Evolutionary conservation across 768 basidiomycete genomes (phyloP), one percentile per base, ranked within the genome.

Genomic region (Lepiota brunneoincarnata): DNA sequence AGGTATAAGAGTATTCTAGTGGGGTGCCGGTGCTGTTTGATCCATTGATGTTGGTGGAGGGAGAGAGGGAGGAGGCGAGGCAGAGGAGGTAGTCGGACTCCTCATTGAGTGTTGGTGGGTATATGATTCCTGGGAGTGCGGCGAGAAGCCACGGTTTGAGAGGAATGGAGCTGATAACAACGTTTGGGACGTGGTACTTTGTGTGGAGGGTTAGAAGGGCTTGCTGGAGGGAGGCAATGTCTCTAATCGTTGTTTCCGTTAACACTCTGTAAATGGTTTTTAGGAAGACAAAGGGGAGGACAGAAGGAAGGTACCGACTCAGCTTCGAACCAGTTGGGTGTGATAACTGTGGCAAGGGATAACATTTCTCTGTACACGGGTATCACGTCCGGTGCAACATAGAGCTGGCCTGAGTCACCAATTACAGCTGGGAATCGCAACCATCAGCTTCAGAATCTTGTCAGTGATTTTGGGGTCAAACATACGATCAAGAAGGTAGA

Each of bases 321-420:
- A 57, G 89, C 90, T 74, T 99, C 97, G 62, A 94, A 99, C 83
- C 94, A 97, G 65, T 99, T 99, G 0, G 97, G 97, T 0, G 97
- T 93, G 59, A 98, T 98, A 44, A 98, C 85, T 0, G 91, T 91
- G 2, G 97, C 88, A n/a, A 84, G 71, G n/a, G 83, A 75, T 1
- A 96, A 75, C 72, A 94, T 81, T 38, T 77, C 72, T 42, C 85
- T 82, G 73, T 99, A 98, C 36, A 92, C 78, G 1, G 93, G 92
- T 55, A 98, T 75, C 7, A 94, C 92, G 57, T 91, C 85, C 18
- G 86, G 76, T 3, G 93, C 82, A 18, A 98, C 94, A 61, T 99
- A 99, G 12, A 99, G 73, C 36, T 75, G 79, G 4, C 93, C 94
- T 11, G 92, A 77, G 68, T 99, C 97, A 4, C 97, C 97, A 71